phyloP scores from a whole-genome alignment of 495 filamentous ascomycete species.

The Chaetomium fimeti region DNA sequence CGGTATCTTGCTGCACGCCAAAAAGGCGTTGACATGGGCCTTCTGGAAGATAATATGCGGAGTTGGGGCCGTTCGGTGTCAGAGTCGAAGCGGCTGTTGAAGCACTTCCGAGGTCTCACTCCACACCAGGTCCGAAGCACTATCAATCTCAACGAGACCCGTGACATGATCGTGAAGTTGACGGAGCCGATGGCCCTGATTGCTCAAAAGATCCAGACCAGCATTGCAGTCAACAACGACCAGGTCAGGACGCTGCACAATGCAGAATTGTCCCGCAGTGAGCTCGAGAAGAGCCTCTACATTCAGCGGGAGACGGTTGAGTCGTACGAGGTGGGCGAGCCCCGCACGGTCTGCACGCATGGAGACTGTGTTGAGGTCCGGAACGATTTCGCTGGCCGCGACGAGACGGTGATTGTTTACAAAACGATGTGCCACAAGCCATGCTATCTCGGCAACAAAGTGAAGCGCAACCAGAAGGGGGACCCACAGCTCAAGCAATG shows the following conservation, averaged over 20 bases:
- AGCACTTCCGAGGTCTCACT: slow-evolving; percentile 26
- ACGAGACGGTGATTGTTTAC: slow-evolving; percentile 20
- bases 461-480: slow-evolving; percentile 23
- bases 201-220: slow-evolving; percentile 36
- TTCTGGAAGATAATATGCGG: slow-evolving; percentile 36
- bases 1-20: slow-evolving; percentile 45
- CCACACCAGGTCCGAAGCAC: slow-evolving; percentile 43
- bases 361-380: slow-evolving; percentile 20
- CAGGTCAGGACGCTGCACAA: slow-evolving; percentile 26
- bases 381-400: slow-evolving; percentile 12
- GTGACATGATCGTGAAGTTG: slow-evolving; percentile 37
- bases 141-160: slow-evolving; percentile 41
- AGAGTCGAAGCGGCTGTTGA: slow-evolving; percentile 36
- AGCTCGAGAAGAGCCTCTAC: slow-evolving; percentile 30
- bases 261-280: slow-evolving; percentile 25
- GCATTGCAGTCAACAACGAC: slow-evolving; percentile 35
- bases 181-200: slow-evolving; percentile 43
- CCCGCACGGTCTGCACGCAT: slow-evolving; percentile 23
- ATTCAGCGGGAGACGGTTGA: slow-evolving; percentile 22
- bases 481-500: not conserved
- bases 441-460: not conserved
- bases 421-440: slow-evolving; percentile 23
- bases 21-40: slow-evolving; percentile 32
- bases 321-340: slow-evolving; percentile 14
- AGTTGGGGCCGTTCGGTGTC: slow-evolving; percentile 42